Conservation (phyloP, 768 basidiomycete species). For the Panellus pusillus region DNA sequence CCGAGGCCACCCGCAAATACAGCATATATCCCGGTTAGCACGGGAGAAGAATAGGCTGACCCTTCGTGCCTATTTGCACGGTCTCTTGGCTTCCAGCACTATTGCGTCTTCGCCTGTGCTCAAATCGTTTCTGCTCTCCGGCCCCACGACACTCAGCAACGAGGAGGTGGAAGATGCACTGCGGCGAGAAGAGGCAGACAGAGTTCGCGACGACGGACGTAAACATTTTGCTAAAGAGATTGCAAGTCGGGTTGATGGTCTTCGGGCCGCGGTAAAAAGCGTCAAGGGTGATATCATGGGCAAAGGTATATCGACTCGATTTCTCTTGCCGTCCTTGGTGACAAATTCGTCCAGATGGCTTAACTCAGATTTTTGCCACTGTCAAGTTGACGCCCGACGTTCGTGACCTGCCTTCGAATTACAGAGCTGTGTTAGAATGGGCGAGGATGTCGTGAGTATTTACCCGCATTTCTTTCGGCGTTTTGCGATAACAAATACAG, state of each 20-base stretch:
- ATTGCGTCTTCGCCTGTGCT: constrained; percentile 88
- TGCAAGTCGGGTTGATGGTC: constrained; percentile 77
- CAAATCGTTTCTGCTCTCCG: constrained; percentile 79
- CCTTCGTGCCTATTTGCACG: constrained; percentile 87
- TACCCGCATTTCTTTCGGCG: neutral
- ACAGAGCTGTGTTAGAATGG: constrained; percentile 92
- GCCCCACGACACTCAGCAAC: constrained; percentile 63
- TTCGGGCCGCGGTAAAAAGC: constrained; percentile 79
- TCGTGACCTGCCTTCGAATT: constrained; percentile 77
- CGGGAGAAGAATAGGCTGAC: constrained; percentile 96
- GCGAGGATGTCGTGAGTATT: constrained; percentile 87
- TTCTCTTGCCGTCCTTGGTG: neutral
- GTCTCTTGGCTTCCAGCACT: constrained; percentile 65
- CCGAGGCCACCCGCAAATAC: constrained; percentile 23
- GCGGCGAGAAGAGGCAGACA: constrained; percentile 86
- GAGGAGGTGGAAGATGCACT: constrained; percentile 80
- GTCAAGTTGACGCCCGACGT: constrained; percentile 82
- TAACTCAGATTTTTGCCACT: constrained; percentile 84
- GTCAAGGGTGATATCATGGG: constrained; percentile 95
- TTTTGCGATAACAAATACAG: constrained; percentile 40
- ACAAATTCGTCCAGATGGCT: constrained; percentile 60
- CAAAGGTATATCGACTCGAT: constrained; percentile 48
- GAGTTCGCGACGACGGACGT: constrained; percentile 81
- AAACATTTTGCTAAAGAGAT: constrained; percentile 87
- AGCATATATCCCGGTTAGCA: constrained; percentile 53